Percentiles rank a stretch among this genome's conserved stretches.
These are phyloP conservation scores for Curvularia sp. DNA, from an alignment of 2,329 filamentous ascomycete species.

Conservation along the genomic window DNA sequence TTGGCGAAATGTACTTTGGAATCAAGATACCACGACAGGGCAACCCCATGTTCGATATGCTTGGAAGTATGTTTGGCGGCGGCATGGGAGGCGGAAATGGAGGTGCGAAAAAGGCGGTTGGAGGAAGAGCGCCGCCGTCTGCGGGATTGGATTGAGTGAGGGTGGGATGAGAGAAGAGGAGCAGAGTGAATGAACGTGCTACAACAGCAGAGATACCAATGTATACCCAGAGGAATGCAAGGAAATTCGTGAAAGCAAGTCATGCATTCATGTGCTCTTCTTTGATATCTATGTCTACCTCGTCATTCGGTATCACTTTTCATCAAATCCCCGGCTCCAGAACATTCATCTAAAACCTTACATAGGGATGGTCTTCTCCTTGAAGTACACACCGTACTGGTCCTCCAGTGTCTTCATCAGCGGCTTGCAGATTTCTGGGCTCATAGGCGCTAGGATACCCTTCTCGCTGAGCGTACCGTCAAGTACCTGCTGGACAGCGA, in stretches of 20 bases:
- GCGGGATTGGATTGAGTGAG: constrained; percentile 47
- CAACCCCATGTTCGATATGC: constrained; percentile 97
- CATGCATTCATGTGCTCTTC: constrained; percentile 7
- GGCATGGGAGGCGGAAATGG: constrained; percentile 63
- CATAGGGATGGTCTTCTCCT: constrained; percentile 66
- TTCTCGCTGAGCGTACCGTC: constrained; percentile 75
- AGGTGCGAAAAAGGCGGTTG: constrained; percentile 56
- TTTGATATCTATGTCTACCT: constrained; percentile 6
- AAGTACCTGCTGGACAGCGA: constrained; percentile 79
- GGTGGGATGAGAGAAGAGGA: not conserved
- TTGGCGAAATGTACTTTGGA: constrained; percentile 96
- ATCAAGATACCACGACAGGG: constrained; percentile 87
- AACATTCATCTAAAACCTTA: constrained; percentile 11
- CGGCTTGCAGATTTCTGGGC: constrained; percentile 71
- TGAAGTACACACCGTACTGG: constrained; percentile 76
- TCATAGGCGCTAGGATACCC: constrained; percentile 81
- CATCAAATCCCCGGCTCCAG: not conserved
- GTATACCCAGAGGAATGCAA: constrained; percentile 2
- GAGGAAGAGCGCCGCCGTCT: constrained; percentile 32
- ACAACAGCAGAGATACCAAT: constrained; percentile 10
- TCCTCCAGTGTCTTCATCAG: constrained; percentile 80
- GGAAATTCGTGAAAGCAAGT: constrained; percentile 1
- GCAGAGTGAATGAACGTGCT: constrained; percentile 13
- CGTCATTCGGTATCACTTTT: constrained; percentile 2
- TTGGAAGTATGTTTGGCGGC: constrained; percentile 91